These are phyloP conservation scores for Solanum neorickii DNA, from an alignment of 257 asterid genomes.

Conservation along the genomic window DNA sequence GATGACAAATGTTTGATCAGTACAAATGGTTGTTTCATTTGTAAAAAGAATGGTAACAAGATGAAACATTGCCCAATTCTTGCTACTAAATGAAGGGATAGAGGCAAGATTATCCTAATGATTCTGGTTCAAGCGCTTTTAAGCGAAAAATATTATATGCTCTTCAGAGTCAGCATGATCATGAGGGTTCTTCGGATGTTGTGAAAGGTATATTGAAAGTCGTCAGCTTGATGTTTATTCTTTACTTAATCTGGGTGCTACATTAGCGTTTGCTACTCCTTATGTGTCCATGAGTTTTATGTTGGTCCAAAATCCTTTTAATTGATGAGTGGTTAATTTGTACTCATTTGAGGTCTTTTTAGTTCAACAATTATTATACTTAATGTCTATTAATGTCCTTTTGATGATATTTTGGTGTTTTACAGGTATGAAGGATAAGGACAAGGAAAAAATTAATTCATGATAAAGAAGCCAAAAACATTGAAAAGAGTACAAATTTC, in stretches of 20 bases:
- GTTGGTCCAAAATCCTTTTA: too few species aligned
- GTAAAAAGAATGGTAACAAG: background rate
- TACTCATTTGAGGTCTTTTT: too few species aligned
- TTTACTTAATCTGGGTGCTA: too few species aligned
- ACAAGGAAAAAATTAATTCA: background rate
- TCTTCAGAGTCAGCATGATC: background rate
- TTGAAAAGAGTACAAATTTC: too few species aligned
- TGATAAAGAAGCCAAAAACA: background rate
- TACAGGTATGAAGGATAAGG: background rate
- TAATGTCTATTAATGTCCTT: background rate
- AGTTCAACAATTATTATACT: background rate
- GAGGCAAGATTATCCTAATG: too few species aligned
- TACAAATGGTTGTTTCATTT: too few species aligned
- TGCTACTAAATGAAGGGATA: background rate
- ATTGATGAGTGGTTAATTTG: background rate
- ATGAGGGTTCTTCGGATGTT: too few species aligned
- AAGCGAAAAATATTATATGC: background rate
- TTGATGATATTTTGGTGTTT: background rate
- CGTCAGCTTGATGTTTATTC: background rate
- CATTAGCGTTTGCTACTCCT: background rate
- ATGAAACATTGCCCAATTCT: background rate
- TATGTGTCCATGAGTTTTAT: too few species aligned
- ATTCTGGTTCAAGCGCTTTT: background rate
- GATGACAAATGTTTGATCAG: background rate
- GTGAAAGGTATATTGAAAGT: background rate